Percentiles rank a stretch among this genome's conserved stretches.
phyloP scores from a whole-genome alignment of 2,329 filamentous ascomycete species.

The Epichloe gansuensis region DNA sequence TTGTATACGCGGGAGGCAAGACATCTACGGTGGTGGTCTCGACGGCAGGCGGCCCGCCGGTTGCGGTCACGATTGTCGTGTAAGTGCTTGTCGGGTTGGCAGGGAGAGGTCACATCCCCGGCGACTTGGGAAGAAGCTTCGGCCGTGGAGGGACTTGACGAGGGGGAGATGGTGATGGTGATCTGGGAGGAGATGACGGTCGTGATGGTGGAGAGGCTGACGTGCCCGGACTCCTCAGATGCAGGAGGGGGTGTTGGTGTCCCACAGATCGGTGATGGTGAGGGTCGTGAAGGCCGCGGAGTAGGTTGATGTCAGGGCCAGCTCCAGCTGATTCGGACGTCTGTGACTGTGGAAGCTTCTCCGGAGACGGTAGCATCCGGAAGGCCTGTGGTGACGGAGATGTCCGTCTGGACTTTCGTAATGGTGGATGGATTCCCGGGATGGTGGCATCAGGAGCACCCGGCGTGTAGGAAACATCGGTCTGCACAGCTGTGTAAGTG shows the following conservation, averaged over 20 bases:
- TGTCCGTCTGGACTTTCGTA: conserved; percentile 18
- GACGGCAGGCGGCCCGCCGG: conserved; percentile 15
- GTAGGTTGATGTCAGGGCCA: conserved; percentile 9
- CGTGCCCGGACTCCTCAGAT: neutral
- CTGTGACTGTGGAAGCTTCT: conserved; percentile 20
- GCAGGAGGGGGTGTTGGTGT: conserved; percentile 2
- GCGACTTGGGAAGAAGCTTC: conserved; percentile 11
- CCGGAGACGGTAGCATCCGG: conserved; percentile 22
- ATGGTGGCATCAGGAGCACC: conserved; percentile 17
- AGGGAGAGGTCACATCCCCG: conserved; percentile 12
- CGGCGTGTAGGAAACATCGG: conserved; percentile 12
- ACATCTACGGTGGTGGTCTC: conserved; percentile 23
- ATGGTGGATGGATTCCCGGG: conserved; percentile 17
- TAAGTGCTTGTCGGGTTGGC: conserved; percentile 14
- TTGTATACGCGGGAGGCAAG: conserved; percentile 11
- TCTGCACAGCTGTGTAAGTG: conserved; percentile 12
- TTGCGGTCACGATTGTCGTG: conserved; percentile 21
- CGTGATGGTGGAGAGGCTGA: conserved; percentile 11
- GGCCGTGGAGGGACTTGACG: neutral
- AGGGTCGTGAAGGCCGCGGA: conserved; percentile 14
- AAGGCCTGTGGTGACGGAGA: conserved; percentile 17
- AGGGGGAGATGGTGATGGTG: conserved; percentile 14
- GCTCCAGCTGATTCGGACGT: conserved; percentile 14
- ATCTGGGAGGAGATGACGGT: conserved; percentile 13
- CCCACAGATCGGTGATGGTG: conserved; percentile 20